A percentile compares a stretch with the other conserved stretches of the same genome.
Conservation (phyloP, 164 flowering plant species). For the Malania oleifera region DNA sequence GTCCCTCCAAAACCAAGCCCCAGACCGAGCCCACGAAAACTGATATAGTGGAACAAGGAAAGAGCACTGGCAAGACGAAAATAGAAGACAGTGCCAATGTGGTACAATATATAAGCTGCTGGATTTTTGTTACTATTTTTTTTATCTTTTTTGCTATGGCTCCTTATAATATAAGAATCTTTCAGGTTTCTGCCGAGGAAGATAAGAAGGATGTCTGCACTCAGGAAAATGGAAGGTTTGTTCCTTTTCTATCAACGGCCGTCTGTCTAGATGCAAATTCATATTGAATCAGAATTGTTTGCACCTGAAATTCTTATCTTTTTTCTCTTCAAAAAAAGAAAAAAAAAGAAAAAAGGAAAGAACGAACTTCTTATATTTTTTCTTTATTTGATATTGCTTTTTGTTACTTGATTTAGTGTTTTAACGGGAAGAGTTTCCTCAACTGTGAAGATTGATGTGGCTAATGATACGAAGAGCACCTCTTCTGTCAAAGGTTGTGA, state of each 20-base stretch:
- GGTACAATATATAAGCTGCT: slow-evolving; percentile 16
- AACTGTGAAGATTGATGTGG: background rate
- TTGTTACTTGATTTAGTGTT: background rate
- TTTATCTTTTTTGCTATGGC: background rate
- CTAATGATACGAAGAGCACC: slow-evolving; percentile 6
- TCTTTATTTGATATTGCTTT: background rate
- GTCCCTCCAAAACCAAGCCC: slow-evolving; percentile 4
- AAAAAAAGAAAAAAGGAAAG: no score
- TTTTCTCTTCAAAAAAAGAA: no score
- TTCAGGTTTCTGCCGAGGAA: slow-evolving; percentile 19
- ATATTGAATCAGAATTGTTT: background rate
- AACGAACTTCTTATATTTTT: no score
- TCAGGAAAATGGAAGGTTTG: slow-evolving; percentile 32
- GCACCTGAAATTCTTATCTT: background rate
- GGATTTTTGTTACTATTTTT: background rate
- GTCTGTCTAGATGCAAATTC: background rate
- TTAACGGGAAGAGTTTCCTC: slow-evolving; percentile 1
- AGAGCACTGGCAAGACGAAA: background rate
- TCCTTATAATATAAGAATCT: slow-evolving; percentile 3
- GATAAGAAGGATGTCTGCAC: background rate
- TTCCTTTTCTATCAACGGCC: background rate
- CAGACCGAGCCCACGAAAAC: background rate
- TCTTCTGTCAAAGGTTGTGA: slow-evolving; percentile 1
- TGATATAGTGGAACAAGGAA: slow-evolving; percentile 10
- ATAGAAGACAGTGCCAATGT: slow-evolving; percentile 4